Base-by-base conservation (phyloP, 2,329 filamentous ascomycete species). In the Bimuria novae-zelandiae region DNA sequence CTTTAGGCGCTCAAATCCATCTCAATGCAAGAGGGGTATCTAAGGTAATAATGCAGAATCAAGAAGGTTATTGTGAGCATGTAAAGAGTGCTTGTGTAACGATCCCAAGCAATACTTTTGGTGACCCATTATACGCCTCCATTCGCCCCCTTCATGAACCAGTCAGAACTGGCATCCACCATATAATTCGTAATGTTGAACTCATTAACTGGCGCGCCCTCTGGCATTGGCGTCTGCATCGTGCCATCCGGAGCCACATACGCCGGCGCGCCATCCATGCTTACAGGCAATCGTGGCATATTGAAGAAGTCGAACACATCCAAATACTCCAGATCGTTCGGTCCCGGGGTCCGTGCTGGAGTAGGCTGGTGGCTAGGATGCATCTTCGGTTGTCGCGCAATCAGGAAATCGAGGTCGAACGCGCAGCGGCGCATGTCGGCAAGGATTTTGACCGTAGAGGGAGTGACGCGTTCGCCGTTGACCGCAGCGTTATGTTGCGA, bases 301-400 rank as follows among this genome's bases (percentile, higher is more conserved):
- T 96, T 96, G 80, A 96, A 97, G 69, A 95, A 96, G 63, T 94
- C 90, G 70, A 97, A 96, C 0, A 96, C 89, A 64, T 96, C 92
- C 2, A 96, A 79, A 69, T 95, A 96, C 70, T 96, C 92, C 3
- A 96, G 79, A 67, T 96, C 91, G 61, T 94, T 90, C 1, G 89
- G 84, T 8, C 86, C 89, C 0, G 90, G 89, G 25, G 87, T 89
- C 57, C 85, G 82, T 1, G 83, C 82, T 1, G 86, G 84, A 0
- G 86, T 87, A 63, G 19, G 79, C 75, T 79, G 16, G 64, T 59
- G 30, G 44, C 63, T 59, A 35, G 59, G 59, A 39, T 62, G 61
- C 33, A 64, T 61, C 49, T 68, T 72, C 1, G 90, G 90, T 72
- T 96, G 91, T 7, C 89, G 83, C 4, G 89, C 92, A 56, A 96